Evolutionary conservation across 164 flowering plant species (phyloP), one percentile per base, ranked within the genome.

Genomic region (Taxillus chinensis): DNA sequence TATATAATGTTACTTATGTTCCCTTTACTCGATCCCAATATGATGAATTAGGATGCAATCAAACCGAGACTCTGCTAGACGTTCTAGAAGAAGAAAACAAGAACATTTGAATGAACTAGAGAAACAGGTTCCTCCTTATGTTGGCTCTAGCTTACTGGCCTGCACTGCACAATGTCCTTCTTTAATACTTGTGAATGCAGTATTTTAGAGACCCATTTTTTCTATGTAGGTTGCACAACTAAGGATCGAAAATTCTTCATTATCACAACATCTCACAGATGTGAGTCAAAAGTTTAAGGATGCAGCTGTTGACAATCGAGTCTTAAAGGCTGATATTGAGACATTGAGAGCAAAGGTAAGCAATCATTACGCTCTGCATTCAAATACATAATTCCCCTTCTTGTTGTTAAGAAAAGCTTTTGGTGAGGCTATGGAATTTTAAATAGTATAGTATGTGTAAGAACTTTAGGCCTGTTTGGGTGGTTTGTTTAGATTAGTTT

Each of bases 41-140:
- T 15, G 12, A 0, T 79, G 62, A 42, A 45, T 63, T 66, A 79
- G 83, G 75, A 79, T 77, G 83, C 70, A n/a, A 63, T 79, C 83
- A 39, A 79, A 79, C 52, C 70, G 83, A 59, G 83, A 79, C 60
- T 79, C 83, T 41, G 83, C 83, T 39, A 70, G 78, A 57, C 83
- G 83, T 9, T 79, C 80, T 14, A 77, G 83, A 71, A 64, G 72
- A 64, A 72, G 79, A 67, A 79, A 79, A 59, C 80, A 79, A 64
- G 83, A 64, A 57, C 83, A 77, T 37, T 14, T 74, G 67, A 74
- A 42, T 67, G 83, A 77, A 55, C 75, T 77, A 63, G 80, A 77
- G 50, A 64, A 71, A 17, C 80, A 79, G 83, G 81, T 77, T 41
- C 41, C 51, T 43, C 59, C 9, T 37, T 42, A 42, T 60, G 37